These are phyloP conservation scores for Cyphellophora attinorum DNA, from an alignment of 2,329 filamentous ascomycete genomes.

Conservation along the genomic window DNA sequence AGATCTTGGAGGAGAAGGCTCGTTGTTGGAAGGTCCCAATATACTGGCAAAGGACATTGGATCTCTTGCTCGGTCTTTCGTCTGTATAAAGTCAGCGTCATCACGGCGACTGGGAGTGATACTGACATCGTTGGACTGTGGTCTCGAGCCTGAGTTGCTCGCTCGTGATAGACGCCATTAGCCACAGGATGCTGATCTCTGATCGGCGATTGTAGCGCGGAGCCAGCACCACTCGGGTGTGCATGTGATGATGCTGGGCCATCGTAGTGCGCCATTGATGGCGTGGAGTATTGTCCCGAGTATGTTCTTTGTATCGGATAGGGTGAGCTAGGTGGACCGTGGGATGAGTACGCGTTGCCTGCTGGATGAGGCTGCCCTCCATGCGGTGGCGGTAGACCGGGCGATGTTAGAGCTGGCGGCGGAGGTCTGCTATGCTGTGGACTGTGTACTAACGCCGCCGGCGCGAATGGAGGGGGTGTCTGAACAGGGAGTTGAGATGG, in stretches of 20 bases:
- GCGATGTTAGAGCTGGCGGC: conserved; percentile 28
- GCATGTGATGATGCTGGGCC: conserved; percentile 29
- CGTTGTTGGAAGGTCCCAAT: conserved; percentile 35
- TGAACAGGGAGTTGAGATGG: conserved; percentile 25
- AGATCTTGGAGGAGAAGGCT: conserved; percentile 19
- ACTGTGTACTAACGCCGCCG: conserved; percentile 27
- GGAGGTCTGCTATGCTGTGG: conserved; percentile 26
- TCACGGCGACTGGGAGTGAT: conserved; percentile 1
- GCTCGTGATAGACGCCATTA: conserved; percentile 24
- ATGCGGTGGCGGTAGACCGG: conserved; percentile 25
- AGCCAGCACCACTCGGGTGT: conserved; percentile 29
- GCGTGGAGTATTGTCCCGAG: conserved; percentile 4
- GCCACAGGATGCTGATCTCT: conserved; percentile 28
- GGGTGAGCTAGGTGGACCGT: conserved; percentile 15
- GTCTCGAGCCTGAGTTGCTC: conserved; percentile 25
- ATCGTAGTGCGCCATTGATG: conserved; percentile 28
- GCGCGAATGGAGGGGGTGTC: conserved; percentile 31
- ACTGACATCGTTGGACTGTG: conserved; percentile 30
- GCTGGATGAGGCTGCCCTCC: conserved; percentile 11
- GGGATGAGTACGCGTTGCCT: conserved; percentile 9
- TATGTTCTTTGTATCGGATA: conserved; percentile 14
- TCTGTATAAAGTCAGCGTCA: conserved; percentile 34
- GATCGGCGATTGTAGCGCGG: conserved; percentile 31
- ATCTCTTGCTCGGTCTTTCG: conserved; percentile 64
- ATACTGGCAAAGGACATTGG: conserved; percentile 97